Evolutionary conservation across 345 rosid species (phyloP), one percentile per base, ranked within the genome.

Genomic region (Firmiana major): DNA sequence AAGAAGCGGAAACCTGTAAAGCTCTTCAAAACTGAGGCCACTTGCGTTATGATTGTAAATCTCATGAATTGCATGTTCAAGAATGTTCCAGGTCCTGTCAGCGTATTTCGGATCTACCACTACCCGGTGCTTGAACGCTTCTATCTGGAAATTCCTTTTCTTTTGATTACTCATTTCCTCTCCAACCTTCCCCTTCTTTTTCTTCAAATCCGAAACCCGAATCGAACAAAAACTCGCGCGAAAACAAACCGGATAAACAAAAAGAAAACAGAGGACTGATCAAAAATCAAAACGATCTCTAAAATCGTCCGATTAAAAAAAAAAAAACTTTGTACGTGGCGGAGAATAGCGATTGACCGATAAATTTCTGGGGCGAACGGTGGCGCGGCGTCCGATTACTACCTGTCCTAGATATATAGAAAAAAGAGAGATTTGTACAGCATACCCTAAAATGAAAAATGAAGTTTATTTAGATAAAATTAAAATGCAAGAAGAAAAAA

Each of bases 11-110:
- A 22, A 96, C 98, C 99, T 92, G 80, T 96, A 96, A 63, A 96
- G 98, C 88, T 96, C 98, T 83, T 96, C 99, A 76, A 96, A 96
- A 48, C 97, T 93, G 77, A 96, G 98, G 65, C 98, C 98, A 72
- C 98, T 93, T 59, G 99, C 98, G 71, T 96, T 94, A 77, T 96
- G 99, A 85, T 96, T 96, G 84, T 96, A 96, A 92, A 96, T 96
- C 91, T 93, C 97, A 64, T 90, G 97, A 75, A 93, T 96, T 63
- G 98, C 99, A 82, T 94, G 98, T 83, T 96, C 99, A 16, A 96
- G 92, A 81, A 93, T 88, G 90, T 87, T 94, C 99, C 99, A 96
- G 1, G 97, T 96, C 88, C 93, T 96, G 28, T 96, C 97, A 55
- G 99, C 94, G 74, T 96, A 93, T 79, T 92, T 96, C 38, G 98